phyloP scores from a whole-genome alignment of 169 alveolate species.

The Plasmodium falciparum region DNA sequence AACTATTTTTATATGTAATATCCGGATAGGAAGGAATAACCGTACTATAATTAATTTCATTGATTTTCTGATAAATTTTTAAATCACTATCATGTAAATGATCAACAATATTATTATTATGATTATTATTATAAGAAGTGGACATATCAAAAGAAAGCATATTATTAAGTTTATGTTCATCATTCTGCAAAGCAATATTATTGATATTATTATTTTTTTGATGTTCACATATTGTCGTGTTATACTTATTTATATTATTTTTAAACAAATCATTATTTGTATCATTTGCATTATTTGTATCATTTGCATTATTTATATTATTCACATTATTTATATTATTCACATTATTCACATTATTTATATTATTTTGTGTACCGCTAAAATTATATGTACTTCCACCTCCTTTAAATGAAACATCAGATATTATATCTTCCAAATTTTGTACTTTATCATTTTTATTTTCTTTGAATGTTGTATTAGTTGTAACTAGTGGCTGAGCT shows the following conservation, averaged over 20 bases:
- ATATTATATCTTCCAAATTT: too few relatives aligned
- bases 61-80: slow-evolving; percentile 65
- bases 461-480: slow-evolving; percentile 17
- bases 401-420: too few relatives aligned
- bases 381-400: not conserved
- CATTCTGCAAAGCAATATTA: too few relatives aligned
- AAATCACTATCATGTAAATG: slow-evolving; percentile 77
- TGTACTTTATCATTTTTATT: slow-evolving; percentile 6
- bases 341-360: too few relatives aligned
- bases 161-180: too few relatives aligned
- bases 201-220: too few relatives aligned
- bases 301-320: too few relatives aligned
- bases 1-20: slow-evolving; percentile 64
- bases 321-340: too few relatives aligned
- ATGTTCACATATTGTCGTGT: too few relatives aligned
- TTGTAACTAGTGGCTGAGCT: slow-evolving; percentile 58
- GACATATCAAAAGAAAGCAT: slow-evolving; percentile 3
- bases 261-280: too few relatives aligned
- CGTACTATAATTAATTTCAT: slow-evolving; percentile 58
- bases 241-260: too few relatives aligned
- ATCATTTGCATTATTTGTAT: too few relatives aligned
- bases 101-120: slow-evolving; percentile 41
- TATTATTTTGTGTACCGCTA: not conserved
- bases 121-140: slow-evolving; percentile 30
- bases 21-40: slow-evolving; percentile 46